Percentiles rank a stretch among this genome's conserved stretches.
Conservation (phyloP, 306 rosid species). For the Begonia masoniana region DNA sequence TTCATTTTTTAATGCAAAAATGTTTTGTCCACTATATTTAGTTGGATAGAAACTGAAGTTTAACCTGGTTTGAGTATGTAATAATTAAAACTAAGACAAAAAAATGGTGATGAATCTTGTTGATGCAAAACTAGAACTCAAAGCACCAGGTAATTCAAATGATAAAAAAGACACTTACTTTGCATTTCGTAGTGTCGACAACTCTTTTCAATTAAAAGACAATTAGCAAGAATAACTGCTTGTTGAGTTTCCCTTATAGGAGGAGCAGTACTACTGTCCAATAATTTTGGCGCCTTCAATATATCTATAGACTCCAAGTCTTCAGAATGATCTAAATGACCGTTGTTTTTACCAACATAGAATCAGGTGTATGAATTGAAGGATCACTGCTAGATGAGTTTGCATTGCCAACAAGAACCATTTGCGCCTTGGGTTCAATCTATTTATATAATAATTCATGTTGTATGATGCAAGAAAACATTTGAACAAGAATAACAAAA, state of each 20-base stretch:
- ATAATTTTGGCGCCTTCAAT: conserved; percentile 52
- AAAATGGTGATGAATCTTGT: too few species aligned
- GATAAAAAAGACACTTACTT: conserved; percentile 31
- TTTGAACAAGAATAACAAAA: conserved; percentile 2
- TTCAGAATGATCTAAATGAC: conserved; percentile 15
- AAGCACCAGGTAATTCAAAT: neutral
- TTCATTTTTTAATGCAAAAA: too few species aligned
- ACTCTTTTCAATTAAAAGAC: conserved; percentile 87
- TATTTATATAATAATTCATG: conserved; percentile 14
- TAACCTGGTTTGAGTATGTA: too few species aligned
- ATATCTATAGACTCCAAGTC: conserved; percentile 43
- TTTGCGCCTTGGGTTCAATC: conserved; percentile 92
- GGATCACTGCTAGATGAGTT: conserved; percentile 18
- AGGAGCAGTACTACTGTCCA: conserved; percentile 23
- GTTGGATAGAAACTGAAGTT: too few species aligned
- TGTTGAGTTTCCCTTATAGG: conserved; percentile 57
- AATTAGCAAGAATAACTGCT: conserved; percentile 63
- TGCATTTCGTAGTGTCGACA: conserved; percentile 88
- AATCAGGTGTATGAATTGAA: conserved; percentile 19
- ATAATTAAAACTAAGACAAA: too few species aligned
- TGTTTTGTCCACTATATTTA: too few species aligned
- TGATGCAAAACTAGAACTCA: too few species aligned
- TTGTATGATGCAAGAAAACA: conserved; percentile 3
- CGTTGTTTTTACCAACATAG: conserved; percentile 22
- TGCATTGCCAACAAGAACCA: conserved; percentile 64